Conservation (phyloP, 768 basidiomycete species). For the Hygrocybe punicea region DNA sequence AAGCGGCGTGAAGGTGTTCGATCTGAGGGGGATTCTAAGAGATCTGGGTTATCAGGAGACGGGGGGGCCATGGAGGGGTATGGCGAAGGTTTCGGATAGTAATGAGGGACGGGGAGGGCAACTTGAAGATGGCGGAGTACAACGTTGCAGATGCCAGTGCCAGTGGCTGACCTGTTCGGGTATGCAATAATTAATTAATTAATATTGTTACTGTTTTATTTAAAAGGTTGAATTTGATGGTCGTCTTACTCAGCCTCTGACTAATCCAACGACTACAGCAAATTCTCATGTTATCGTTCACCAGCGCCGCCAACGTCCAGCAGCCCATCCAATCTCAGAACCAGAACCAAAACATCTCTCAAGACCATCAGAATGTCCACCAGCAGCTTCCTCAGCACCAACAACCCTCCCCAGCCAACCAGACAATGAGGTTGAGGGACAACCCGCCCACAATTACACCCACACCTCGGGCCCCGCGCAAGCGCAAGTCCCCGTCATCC, state of each 20-base stretch:
- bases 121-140: neutral
- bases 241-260: no score
- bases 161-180: neutral
- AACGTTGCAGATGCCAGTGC: neutral
- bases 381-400: neutral
- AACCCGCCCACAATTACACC: neutral
- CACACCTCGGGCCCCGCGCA: neutral
- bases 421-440: neutral
- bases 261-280: no score
- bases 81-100: neutral
- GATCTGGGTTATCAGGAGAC: neutral
- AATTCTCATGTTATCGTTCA: neutral
- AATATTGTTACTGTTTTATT: no score
- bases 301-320: constrained; percentile 8
- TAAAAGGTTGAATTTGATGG: no score
- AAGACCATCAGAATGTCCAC: neutral
- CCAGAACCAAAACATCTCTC: constrained; percentile 10
- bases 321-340: constrained; percentile 21
- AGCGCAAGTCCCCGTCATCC: neutral
- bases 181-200: neutral
- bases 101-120: neutral
- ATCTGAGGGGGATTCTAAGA: neutral
- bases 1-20: neutral
- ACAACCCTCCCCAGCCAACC: neutral
- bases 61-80: neutral